Conservation (phyloP, 352 stramenopile species). For the Pythium volutum region DNA sequence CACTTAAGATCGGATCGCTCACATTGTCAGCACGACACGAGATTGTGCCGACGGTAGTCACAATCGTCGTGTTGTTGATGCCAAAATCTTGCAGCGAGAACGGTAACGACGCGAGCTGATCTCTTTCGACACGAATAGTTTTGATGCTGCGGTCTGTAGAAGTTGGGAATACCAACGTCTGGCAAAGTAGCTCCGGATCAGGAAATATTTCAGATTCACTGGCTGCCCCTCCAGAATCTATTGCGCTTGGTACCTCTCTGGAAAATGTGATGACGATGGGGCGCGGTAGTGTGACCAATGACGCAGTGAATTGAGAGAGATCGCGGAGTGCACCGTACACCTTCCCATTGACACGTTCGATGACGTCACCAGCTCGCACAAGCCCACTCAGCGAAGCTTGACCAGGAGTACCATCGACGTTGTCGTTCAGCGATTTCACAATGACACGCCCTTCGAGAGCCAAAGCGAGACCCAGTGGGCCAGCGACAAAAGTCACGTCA, state of each 20-base stretch:
- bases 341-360: constrained; percentile 71
- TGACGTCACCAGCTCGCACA: constrained; percentile 64
- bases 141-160: constrained; percentile 1
- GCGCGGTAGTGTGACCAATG: constrained; percentile 57
- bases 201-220: not conserved
- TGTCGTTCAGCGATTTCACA: constrained; percentile 80
- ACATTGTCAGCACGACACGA: not conserved
- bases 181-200: not conserved
- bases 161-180: not conserved
- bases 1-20: not conserved
- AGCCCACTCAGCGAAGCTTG: constrained; percentile 67
- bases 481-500: constrained; percentile 69
- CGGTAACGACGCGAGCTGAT: constrained; percentile 15
- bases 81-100: constrained; percentile 17
- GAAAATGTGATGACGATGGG: constrained; percentile 70
- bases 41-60: not conserved
- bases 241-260: constrained; percentile 19
- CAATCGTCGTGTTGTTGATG: constrained; percentile 11
- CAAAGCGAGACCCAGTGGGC: constrained; percentile 70
- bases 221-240: too few relatives aligned
- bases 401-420: constrained; percentile 53
- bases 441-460: constrained; percentile 67
- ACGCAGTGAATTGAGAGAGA: constrained; percentile 80
- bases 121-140: constrained; percentile 10
- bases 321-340: constrained; percentile 58